Evolutionary conservation across 1,284 basidiomycete genomes (phyloP).

Genomic region (Ganoderma lucidum): DNA sequence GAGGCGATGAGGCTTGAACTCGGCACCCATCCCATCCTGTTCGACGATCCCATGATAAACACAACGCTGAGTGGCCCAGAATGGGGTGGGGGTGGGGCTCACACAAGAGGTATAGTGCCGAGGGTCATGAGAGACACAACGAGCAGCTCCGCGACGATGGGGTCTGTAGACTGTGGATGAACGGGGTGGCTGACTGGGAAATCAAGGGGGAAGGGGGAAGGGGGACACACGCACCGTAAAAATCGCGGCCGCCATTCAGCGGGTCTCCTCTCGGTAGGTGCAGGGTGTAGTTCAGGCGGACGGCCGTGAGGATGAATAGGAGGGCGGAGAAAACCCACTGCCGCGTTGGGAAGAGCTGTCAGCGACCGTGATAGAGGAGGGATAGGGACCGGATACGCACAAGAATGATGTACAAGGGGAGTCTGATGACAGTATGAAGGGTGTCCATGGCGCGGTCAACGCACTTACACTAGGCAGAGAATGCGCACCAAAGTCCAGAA

Average conservation of each 20-base stretch:
- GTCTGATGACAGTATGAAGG: constrained; percentile 27
- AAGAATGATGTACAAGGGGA: constrained; percentile 34
- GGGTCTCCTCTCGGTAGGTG: constrained; percentile 62
- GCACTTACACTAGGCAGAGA: constrained; percentile 5
- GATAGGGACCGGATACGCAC: constrained; percentile 20
- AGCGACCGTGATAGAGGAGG: not conserved
- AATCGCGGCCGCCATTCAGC: constrained; percentile 61
- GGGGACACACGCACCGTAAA: constrained; percentile 54
- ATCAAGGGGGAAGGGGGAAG: not conserved
- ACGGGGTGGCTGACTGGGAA: not conserved
- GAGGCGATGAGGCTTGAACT: constrained; percentile 14
- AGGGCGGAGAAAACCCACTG: constrained; percentile 65
- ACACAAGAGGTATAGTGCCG: constrained; percentile 67
- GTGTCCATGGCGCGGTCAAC: constrained; percentile 33
- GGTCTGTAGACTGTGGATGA: constrained; percentile 51
- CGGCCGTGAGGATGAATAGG: constrained; percentile 62
- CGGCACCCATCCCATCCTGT: constrained; percentile 26
- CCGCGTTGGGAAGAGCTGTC: not conserved
- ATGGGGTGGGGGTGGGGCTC: constrained; percentile 36
- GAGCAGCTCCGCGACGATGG: constrained; percentile 69
- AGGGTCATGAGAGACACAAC: constrained; percentile 66
- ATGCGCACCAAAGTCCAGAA: constrained; percentile 1
- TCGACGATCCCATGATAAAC: constrained; percentile 48
- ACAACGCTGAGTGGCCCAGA: constrained; percentile 42
- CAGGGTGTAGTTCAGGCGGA: constrained; percentile 71